Conservation (phyloP, 495 filamentous ascomycete genomes). For the Rostrohypoxylon terebratum region DNA sequence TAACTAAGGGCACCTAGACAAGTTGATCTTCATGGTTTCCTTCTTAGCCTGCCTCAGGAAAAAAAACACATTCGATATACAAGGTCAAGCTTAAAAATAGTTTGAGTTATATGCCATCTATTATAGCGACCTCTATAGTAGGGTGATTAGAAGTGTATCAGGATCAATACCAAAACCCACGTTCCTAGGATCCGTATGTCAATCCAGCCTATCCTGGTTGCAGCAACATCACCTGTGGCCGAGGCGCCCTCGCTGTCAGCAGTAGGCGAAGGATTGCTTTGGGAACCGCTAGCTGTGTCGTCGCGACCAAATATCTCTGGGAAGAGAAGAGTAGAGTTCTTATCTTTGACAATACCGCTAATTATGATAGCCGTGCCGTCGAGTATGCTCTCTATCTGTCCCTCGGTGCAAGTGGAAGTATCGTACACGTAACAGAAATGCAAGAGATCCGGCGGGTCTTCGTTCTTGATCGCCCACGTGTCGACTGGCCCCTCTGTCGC, state of each 20-base stretch:
- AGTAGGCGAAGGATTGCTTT: conserved; percentile 47
- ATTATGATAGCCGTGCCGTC: conserved; percentile 58
- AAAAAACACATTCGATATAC: no score
- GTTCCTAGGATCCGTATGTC: conserved; percentile 14
- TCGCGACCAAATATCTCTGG: conserved; percentile 46
- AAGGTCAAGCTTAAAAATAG: no score
- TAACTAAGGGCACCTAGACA: no score
- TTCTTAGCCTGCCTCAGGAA: no score
- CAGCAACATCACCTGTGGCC: conserved; percentile 20
- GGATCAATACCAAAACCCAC: conserved; percentile 2
- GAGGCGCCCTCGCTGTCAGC: conserved; percentile 43
- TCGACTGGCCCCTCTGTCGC: conserved; percentile 62
- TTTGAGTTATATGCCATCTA: not conserved
- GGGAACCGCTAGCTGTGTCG: not conserved
- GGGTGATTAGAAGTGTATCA: conserved; percentile 7
- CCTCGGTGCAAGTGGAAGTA: conserved; percentile 64
- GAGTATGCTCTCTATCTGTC: conserved; percentile 61
- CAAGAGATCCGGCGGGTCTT: conserved; percentile 53
- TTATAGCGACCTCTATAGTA: conserved; percentile 2
- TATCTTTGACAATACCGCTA: conserved; percentile 64
- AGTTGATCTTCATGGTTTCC: no score
- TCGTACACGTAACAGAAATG: conserved; percentile 70
- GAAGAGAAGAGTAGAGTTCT: conserved; percentile 53
- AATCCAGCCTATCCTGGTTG: conserved; percentile 7
- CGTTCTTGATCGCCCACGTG: conserved; percentile 65